Conservation (phyloP, 139 green algal species). For the Micromonas commoda region DNA sequence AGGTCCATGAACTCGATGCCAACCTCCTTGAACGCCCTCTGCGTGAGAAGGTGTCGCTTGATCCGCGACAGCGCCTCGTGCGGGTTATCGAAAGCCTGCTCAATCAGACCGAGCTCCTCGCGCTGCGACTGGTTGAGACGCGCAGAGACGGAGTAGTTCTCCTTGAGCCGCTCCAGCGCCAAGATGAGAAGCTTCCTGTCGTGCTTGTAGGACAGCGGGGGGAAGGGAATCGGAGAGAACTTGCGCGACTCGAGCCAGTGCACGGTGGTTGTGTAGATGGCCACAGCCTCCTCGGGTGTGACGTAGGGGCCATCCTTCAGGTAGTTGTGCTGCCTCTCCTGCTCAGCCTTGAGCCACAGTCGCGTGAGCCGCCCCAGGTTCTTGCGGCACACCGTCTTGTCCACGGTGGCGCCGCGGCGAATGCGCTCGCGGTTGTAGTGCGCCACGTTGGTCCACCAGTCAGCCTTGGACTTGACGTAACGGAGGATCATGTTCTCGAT, state of each 20-base stretch:
- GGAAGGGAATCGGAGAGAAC: constrained; percentile 97
- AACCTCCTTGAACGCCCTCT: constrained; percentile 98
- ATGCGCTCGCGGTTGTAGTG: constrained; percentile 99
- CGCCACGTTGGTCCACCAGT: constrained; percentile 99
- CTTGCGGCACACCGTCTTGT: constrained; percentile 99
- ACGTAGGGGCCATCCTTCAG: constrained; percentile 78
- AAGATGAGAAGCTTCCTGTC: constrained; percentile 99
- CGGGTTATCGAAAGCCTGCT: constrained; percentile 99
- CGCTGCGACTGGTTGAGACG: constrained; percentile 93
- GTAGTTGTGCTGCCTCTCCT: constrained; percentile 99
- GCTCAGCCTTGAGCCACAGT: constrained; percentile 94
- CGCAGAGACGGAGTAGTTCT: constrained; percentile 91
- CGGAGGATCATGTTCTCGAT: constrained; percentile 99
- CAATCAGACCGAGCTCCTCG: constrained; percentile 97
- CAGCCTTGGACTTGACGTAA: constrained; percentile 99
- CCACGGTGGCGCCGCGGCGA: constrained; percentile 91
- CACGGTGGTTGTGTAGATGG: constrained; percentile 97
- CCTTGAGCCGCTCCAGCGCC: constrained; percentile 95
- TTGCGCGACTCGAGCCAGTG: constrained; percentile 98
- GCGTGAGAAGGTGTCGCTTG: constrained; percentile 98
- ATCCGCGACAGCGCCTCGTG: constrained; percentile 96
- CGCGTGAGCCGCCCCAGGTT: constrained; percentile 98
- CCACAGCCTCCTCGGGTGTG: constrained; percentile 76
- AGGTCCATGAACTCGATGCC: constrained; percentile 96
- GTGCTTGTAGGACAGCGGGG: constrained; percentile 99